Evolutionary conservation across 345 rosid genomes (phyloP).

Genomic region (Stellera chamaejasme): DNA sequence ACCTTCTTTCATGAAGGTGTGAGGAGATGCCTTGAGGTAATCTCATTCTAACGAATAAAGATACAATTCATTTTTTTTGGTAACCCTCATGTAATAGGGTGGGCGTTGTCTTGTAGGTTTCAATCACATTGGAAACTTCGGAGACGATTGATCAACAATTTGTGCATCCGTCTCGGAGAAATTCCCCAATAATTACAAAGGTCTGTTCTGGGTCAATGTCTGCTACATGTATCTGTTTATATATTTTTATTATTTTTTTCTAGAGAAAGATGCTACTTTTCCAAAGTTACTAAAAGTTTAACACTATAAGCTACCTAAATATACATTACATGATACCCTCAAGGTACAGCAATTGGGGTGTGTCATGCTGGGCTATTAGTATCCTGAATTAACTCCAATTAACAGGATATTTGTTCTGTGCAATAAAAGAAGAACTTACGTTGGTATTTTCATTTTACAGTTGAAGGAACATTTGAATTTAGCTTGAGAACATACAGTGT

Average conservation of each 20-base stretch:
- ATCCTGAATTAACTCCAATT: no score
- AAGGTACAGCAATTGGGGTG: no score
- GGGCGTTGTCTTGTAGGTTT: slow-evolving; percentile 39
- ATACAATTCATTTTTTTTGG: slow-evolving; percentile 2
- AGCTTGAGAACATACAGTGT: no score
- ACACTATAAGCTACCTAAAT: no score
- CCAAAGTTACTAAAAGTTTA: no score
- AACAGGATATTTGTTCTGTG: no score
- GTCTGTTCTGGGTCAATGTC: slow-evolving; percentile 17
- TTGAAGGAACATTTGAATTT: no score
- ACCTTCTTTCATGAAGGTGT: slow-evolving; percentile 87
- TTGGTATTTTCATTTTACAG: no score
- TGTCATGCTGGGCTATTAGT: no score
- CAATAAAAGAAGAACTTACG: no score
- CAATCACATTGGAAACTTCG: slow-evolving; percentile 73
- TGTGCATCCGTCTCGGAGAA: slow-evolving; percentile 85
- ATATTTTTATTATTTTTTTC: not conserved
- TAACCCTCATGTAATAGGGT: slow-evolving; percentile 17
- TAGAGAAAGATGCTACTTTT: no score
- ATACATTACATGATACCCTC: no score
- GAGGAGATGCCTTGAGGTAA: slow-evolving; percentile 94
- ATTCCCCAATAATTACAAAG: slow-evolving; percentile 80
- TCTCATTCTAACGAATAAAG: slow-evolving; percentile 1
- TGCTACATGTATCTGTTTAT: slow-evolving; percentile 1
- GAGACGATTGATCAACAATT: slow-evolving; percentile 62